These are phyloP conservation scores for Pyrenophora tritici-repentis DNA, from an alignment of 2,329 filamentous ascomycete genomes.

Conservation along the genomic window DNA sequence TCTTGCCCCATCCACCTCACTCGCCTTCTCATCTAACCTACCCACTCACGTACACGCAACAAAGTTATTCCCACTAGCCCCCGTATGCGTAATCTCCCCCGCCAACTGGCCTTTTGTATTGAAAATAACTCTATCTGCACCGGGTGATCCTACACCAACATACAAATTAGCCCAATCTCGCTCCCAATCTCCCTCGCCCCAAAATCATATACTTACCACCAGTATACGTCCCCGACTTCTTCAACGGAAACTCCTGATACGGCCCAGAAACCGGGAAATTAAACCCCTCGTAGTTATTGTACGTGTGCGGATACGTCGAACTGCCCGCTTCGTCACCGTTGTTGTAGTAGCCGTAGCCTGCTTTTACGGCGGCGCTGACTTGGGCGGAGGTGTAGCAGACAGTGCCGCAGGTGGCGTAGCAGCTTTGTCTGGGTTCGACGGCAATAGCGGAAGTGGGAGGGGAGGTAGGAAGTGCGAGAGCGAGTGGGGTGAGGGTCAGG, in stretches of 20 bases:
- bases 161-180: neutral
- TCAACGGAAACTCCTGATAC: constrained; percentile 68
- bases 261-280: constrained; percentile 61
- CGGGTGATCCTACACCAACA: constrained; percentile 60
- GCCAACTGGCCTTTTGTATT: constrained; percentile 61
- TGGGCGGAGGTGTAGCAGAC: constrained; percentile 58
- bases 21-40: constrained; percentile 5
- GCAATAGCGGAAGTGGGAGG: neutral
- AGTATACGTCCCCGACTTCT: constrained; percentile 57
- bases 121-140: constrained; percentile 70
- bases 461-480: constrained; percentile 25
- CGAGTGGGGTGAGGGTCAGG: constrained; percentile 21
- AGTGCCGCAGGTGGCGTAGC: constrained; percentile 60
- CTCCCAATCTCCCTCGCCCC: neutral
- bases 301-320: constrained; percentile 62
- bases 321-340: constrained; percentile 46
- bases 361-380: constrained; percentile 56
- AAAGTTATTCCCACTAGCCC: constrained; percentile 70
- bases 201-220: constrained; percentile 53
- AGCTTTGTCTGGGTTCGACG: constrained; percentile 47
- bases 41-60: constrained; percentile 60
- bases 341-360: constrained; percentile 59
- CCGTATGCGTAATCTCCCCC: constrained; percentile 71
- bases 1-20: neutral
- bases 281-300: constrained; percentile 68